Evolutionary conservation across 805 yeast species (phyloP).

Genomic region (Yamadazyma tumulicola): DNA sequence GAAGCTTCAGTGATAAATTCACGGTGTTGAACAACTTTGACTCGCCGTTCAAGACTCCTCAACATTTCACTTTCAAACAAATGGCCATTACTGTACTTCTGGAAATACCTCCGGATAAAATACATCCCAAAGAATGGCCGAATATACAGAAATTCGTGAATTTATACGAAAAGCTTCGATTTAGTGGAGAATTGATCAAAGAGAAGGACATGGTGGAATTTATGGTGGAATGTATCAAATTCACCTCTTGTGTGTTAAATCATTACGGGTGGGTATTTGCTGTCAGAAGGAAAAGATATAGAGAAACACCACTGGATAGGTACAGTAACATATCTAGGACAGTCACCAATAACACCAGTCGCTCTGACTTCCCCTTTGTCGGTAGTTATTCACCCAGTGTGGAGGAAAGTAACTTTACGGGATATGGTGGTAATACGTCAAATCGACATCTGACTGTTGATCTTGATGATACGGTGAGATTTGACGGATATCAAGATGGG

Average conservation of each 20-base stretch:
- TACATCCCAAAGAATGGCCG: constrained; percentile 5
- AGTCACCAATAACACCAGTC: background rate
- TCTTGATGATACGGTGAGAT: too few relatives aligned
- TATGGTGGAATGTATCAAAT: constrained; percentile 36
- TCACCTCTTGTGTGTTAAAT: constrained; percentile 14
- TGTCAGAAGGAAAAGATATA: constrained; percentile 7
- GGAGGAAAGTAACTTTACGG: background rate
- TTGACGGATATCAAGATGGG: constrained; percentile 1
- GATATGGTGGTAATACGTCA: too few relatives aligned
- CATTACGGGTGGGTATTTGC: constrained; percentile 16
- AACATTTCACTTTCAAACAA: constrained; percentile 40
- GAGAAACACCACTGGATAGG: background rate
- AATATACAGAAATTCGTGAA: constrained; percentile 27
- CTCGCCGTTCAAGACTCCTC: constrained; percentile 23
- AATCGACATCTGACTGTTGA: too few relatives aligned
- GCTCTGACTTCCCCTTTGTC: constrained; percentile 5
- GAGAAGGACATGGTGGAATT: constrained; percentile 59
- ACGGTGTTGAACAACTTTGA: constrained; percentile 20
- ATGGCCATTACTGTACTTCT: constrained; percentile 31
- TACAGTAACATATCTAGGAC: constrained; percentile 1
- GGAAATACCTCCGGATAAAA: constrained; percentile 11
- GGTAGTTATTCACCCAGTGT: background rate
- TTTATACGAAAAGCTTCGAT: constrained; percentile 65
- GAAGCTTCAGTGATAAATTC: constrained; percentile 58
- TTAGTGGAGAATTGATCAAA: constrained; percentile 57